These are phyloP conservation scores for Candida adriatica DNA, from an alignment of 805 yeast species.

Conservation along the genomic window DNA sequence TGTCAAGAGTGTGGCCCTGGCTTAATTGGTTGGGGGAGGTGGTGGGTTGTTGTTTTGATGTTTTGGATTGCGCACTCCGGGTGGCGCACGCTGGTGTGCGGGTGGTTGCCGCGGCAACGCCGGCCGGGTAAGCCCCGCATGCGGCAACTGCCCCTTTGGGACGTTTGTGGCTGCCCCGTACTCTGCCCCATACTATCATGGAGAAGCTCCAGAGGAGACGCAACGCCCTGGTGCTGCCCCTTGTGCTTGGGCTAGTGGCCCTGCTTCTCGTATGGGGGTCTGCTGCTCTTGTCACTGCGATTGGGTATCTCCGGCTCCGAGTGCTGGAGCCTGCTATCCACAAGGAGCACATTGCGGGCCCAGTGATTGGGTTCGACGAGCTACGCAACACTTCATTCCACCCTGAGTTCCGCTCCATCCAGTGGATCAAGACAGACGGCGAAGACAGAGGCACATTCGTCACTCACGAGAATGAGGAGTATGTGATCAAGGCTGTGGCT, in stretches of 20 bases:
- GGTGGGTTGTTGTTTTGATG: slow-evolving; percentile 6
- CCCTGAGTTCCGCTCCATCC: slow-evolving; percentile 48
- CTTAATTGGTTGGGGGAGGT: no score
- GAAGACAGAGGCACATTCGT: slow-evolving; percentile 67
- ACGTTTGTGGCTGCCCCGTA: no score
- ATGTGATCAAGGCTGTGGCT: slow-evolving; percentile 44
- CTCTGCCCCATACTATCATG: no score
- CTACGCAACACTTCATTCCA: slow-evolving; percentile 50
- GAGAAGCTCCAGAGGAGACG: background rate
- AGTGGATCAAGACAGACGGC: slow-evolving; percentile 57
- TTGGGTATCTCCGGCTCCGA: slow-evolving; percentile 7
- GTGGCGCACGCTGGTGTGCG: no score
- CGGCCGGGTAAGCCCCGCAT: slow-evolving; percentile 12
- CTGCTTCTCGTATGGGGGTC: slow-evolving; percentile 10
- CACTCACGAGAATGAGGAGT: slow-evolving; percentile 38
- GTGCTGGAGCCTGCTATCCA: slow-evolving; percentile 6
- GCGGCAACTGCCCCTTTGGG: no score
- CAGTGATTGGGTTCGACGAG: slow-evolving; percentile 28
- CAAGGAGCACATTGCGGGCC: slow-evolving; percentile 1
- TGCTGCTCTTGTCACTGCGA: slow-evolving; percentile 5
- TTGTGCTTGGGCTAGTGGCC: slow-evolving; percentile 1
- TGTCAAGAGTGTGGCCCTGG: slow-evolving; percentile 11
- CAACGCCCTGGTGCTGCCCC: background rate
- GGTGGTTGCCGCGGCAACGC: no score
- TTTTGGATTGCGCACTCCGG: slow-evolving; percentile 7